Conservation (phyloP, 2,329 filamentous ascomycete species). For the Colletotrichum magnum region DNA sequence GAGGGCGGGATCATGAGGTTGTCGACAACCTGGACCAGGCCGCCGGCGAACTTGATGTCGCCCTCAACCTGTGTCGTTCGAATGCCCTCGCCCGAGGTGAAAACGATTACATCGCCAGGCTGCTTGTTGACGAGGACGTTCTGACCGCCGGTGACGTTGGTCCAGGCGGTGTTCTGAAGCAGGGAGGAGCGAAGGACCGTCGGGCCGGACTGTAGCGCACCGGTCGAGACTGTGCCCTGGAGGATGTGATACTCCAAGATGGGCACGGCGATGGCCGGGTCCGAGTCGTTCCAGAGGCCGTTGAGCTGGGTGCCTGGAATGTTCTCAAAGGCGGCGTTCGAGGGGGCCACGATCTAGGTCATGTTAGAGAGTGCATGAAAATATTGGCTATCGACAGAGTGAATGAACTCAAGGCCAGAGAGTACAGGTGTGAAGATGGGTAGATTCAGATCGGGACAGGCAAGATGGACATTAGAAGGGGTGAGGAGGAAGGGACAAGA, state of each 20-base stretch:
- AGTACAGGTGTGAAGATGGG: background rate
- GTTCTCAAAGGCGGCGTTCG: constrained; percentile 69
- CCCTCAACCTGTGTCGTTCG: constrained; percentile 57
- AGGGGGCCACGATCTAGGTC: constrained; percentile 67
- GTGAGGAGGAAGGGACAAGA: background rate
- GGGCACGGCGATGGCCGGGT: constrained; percentile 59
- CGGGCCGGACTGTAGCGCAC: constrained; percentile 52
- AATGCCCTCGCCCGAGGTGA: constrained; percentile 56
- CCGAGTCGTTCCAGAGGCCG: constrained; percentile 60
- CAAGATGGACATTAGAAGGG: background rate
- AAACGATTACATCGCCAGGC: constrained; percentile 55
- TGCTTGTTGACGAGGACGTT: constrained; percentile 62
- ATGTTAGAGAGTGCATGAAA: background rate
- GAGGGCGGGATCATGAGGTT: constrained; percentile 64
- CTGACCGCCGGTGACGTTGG: constrained; percentile 65
- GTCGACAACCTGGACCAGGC: constrained; percentile 67
- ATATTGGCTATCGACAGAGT: background rate
- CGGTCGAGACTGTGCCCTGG: constrained; percentile 61
- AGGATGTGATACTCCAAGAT: constrained; percentile 76
- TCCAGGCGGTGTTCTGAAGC: constrained; percentile 57
- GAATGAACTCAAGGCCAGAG: too few species aligned
- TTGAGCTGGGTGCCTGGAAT: constrained; percentile 66
- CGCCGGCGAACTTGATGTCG: constrained; percentile 64
- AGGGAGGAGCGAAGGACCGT: constrained; percentile 60
- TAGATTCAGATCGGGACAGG: background rate